A percentile compares a stretch with the other conserved stretches of the same genome.
phyloP scores from a whole-genome alignment of 2,329 filamentous ascomycete genomes.

The Cryphonectria nitschkei region DNA sequence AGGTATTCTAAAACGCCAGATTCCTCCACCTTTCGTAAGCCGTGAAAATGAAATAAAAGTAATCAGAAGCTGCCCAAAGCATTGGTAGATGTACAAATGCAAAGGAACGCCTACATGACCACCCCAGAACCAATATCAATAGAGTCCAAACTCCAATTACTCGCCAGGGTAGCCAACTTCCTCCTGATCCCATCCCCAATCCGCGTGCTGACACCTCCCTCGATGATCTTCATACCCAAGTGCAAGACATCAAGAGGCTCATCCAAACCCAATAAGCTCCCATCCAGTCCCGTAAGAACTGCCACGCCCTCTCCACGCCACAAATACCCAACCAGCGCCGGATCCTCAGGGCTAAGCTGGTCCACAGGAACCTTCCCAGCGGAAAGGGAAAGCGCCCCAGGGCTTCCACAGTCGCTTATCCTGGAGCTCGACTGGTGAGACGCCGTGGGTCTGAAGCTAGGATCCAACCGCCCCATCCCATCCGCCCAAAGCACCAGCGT shows the following conservation, averaged over 20 bases:
- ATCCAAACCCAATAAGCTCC: slow-evolving; percentile 41
- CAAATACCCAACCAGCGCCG: slow-evolving; percentile 41
- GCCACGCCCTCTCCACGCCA: slow-evolving; percentile 45
- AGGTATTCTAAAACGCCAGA: background rate
- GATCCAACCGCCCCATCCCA: slow-evolving; percentile 56
- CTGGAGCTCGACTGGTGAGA: slow-evolving; percentile 12
- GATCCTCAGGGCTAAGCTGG: slow-evolving; percentile 45
- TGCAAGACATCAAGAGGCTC: slow-evolving; percentile 44
- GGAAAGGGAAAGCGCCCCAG: background rate
- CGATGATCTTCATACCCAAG: slow-evolving; percentile 46
- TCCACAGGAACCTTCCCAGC: slow-evolving; percentile 39
- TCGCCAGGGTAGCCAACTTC: slow-evolving; percentile 45
- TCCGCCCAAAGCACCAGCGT: slow-evolving; percentile 66
- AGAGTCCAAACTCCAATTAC: slow-evolving; percentile 44
- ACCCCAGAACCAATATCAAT: slow-evolving; percentile 15
- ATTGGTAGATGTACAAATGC: too few species aligned
- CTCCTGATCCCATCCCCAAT: slow-evolving; percentile 50
- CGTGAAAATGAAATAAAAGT: too few species aligned
- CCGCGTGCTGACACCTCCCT: slow-evolving; percentile 46
- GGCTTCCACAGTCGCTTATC: slow-evolving; percentile 1
- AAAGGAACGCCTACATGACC: background rate
- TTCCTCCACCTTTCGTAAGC: too few species aligned
- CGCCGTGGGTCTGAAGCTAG: slow-evolving; percentile 38
- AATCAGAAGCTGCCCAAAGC: too few species aligned
- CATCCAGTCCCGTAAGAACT: slow-evolving; percentile 41